Percentiles rank a stretch among this genome's conserved stretches.
These are phyloP conservation scores for Jatropha multifida DNA, from an alignment of 441 rosid species.

Conservation along the genomic window DNA sequence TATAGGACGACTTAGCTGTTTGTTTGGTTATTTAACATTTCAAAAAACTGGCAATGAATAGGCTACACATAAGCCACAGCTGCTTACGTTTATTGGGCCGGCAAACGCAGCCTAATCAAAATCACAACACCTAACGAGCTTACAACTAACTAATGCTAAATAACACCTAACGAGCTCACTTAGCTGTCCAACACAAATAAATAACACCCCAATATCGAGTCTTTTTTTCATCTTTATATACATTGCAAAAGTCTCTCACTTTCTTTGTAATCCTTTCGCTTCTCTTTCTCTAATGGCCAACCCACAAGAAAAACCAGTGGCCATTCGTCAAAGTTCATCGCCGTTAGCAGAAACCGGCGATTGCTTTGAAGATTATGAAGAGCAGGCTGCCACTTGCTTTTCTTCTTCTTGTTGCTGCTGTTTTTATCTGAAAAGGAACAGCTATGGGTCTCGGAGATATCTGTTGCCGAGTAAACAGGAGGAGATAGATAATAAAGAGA, in stretches of 20 bases:
- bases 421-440: constrained; percentile 27
- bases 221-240: background rate
- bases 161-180: background rate
- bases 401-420: constrained; percentile 41
- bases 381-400: background rate
- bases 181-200: background rate
- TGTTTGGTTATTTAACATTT: constrained; percentile 4
- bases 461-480: constrained; percentile 18
- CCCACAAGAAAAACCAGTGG: background rate
- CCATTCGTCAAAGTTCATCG: constrained; percentile 24
- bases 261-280: too few species aligned
- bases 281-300: background rate
- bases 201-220: too few species aligned
- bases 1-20: too few species aligned
- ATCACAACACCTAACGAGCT: background rate
- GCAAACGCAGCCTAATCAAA: constrained; percentile 16
- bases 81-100: constrained; percentile 20
- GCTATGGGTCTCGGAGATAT: constrained; percentile 18
- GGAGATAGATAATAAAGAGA: constrained; percentile 25
- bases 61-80: constrained; percentile 24
- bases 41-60: constrained; percentile 23
- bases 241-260: background rate
- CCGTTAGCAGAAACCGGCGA: constrained; percentile 16
- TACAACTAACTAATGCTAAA: background rate
- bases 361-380: constrained; percentile 28